Evolutionary conservation across 2,329 filamentous ascomycete species (phyloP), one percentile per base, ranked within the genome.

Genomic region (Hypomyces perniciosus): DNA sequence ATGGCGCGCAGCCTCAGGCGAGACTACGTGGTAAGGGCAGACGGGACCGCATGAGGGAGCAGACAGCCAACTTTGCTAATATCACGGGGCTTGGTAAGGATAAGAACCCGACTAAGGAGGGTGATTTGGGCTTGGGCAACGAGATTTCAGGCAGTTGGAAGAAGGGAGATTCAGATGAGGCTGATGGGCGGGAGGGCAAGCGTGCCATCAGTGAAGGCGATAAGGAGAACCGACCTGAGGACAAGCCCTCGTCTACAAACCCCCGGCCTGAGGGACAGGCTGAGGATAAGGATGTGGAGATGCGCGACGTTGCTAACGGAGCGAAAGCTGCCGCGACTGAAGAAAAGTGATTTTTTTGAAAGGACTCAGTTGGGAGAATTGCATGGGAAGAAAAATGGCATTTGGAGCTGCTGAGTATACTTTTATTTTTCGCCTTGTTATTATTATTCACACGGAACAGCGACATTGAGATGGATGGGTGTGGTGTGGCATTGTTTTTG

Each of bases 1-100:
- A 82, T 56, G 90, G 93, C 9, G 85, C 80, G 0, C 77, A 76
- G 56, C 78, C 71, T 51, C 78, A 81, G 61, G 76, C 76, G 29
- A 68, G 79, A 43, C 71, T 82, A 2, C 71, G 79, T 4, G 80
- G 80, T 46, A 78, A 78, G 59, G 80, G 70, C 1, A 68, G 79
- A 4, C 67, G 79, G 8, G 78, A 82, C 58, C 71, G 80, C 39
- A 83, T 82, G 62, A 70, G 77, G 33, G 78, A 81, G 56, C 71
- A 79, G 9, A 75, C 75, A 37, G 64, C 61, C 28, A 62, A 59
- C 9, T 59, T 66, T 10, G 61, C 61, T 5, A 69, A 67, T 41
- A 61, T 63, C 7, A 63, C 59, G 26, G 63, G 63, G 8, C 13
- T 56, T 8, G 61, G 61, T 3, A 52, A 54, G n/a, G 56, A 60